Conservation (phyloP, 1,139 yeast species). For the Scheffersomyces cryptocercus region DNA sequence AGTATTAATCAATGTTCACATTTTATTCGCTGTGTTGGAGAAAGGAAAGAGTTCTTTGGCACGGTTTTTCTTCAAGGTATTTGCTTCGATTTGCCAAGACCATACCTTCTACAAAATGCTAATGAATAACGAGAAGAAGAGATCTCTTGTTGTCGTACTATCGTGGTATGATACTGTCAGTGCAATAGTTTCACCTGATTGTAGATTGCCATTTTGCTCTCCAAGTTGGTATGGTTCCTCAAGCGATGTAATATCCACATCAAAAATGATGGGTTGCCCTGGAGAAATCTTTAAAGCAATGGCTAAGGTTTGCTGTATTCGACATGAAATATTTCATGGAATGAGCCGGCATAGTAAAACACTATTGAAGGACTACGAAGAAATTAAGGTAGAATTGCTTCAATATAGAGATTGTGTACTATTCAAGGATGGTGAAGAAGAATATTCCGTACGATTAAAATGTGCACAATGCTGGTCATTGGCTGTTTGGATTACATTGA, state of each 20-base stretch:
- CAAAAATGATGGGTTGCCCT: slow-evolving; percentile 58
- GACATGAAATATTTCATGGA: slow-evolving; percentile 30
- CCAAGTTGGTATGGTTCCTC: slow-evolving; percentile 52
- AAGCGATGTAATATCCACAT: slow-evolving; percentile 37
- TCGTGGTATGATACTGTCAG: slow-evolving; percentile 60
- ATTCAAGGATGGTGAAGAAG: slow-evolving; percentile 18
- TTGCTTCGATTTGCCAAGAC: slow-evolving; percentile 48
- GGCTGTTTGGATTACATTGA: slow-evolving; percentile 42
- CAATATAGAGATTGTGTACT: slow-evolving; percentile 50
- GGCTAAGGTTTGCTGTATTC: slow-evolving; percentile 39
- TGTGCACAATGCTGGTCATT: slow-evolving; percentile 59
- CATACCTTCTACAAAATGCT: slow-evolving; percentile 21
- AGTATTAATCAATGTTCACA: slow-evolving; percentile 51
- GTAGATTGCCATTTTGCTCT: slow-evolving; percentile 50
- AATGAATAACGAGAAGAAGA: slow-evolving; percentile 44
- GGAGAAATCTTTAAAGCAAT: slow-evolving; percentile 52
- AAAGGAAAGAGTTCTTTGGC: slow-evolving; percentile 53
- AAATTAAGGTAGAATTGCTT: slow-evolving; percentile 31
- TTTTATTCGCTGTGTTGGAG: slow-evolving; percentile 51
- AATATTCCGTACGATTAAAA: slow-evolving; percentile 37
- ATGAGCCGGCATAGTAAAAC: slow-evolving; percentile 6
- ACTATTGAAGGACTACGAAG: slow-evolving; percentile 21
- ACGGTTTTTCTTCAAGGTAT: slow-evolving; percentile 48
- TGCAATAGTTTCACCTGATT: slow-evolving; percentile 56
- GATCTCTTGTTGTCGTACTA: slow-evolving; percentile 47